phyloP scores from a whole-genome alignment of 345 rosid species.

The Aegle marmelos region DNA sequence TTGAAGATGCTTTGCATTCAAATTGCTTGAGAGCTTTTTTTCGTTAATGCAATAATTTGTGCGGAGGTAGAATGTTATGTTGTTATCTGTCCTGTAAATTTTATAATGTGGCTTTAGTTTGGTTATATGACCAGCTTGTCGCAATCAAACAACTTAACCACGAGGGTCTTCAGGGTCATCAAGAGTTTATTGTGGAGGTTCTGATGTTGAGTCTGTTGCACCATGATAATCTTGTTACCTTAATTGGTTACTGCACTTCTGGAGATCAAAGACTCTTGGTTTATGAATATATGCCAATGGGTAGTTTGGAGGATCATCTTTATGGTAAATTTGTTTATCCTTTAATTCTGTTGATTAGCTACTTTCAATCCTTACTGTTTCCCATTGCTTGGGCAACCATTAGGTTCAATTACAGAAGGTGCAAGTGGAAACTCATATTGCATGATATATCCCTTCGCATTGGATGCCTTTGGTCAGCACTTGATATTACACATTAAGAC shows the following conservation, averaged over 20 bases:
- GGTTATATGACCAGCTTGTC: slow-evolving; percentile 56
- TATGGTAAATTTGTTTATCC: slow-evolving; percentile 51
- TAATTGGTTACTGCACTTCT: slow-evolving; percentile 87
- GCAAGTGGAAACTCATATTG: neutral
- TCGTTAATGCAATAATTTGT: neutral
- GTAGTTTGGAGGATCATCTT: slow-evolving; percentile 95
- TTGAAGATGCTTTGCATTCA: neutral
- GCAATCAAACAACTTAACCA: slow-evolving; percentile 90
- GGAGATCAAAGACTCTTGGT: slow-evolving; percentile 97
- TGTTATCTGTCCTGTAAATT: neutral
- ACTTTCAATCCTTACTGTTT: neutral
- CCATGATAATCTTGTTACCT: slow-evolving; percentile 80
- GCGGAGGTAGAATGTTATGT: neutral
- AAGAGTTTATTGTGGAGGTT: slow-evolving; percentile 94
- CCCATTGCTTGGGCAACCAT: neutral
- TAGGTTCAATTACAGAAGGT: neutral
- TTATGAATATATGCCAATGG: slow-evolving; percentile 92
- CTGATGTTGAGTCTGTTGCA: slow-evolving; percentile 93
- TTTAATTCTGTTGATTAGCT: neutral
- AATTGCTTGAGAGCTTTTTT: neutral
- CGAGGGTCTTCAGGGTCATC: slow-evolving; percentile 85
- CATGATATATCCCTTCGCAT: neutral
- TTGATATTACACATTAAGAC: neutral
- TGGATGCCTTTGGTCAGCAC: neutral
- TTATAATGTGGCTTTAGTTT: neutral